Base-by-base conservation (phyloP, 371 early-diverging fungal species). In the Rhizomucor pusillus region DNA sequence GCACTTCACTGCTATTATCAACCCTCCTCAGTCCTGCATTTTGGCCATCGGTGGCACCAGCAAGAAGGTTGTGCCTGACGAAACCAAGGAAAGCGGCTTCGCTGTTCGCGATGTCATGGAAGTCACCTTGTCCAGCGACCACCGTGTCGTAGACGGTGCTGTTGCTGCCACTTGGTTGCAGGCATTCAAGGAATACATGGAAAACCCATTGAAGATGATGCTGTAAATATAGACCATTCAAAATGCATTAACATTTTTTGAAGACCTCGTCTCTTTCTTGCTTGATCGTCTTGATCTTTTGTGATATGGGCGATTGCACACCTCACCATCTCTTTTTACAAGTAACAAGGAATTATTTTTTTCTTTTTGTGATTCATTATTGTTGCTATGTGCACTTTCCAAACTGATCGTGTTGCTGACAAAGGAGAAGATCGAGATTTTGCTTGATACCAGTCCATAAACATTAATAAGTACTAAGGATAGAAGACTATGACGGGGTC, bases 141-240 rank as follows among this genome's bases (percentile, higher is more conserved):
- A 98, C 77, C 90, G 99, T 57, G 94, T 94, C 57, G 95, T 97
- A 24, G 99, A 98, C 67, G 99, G 97, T 47, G 97, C 99, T 53
- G 86, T 92, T 43, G 92, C 92, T 51, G 95, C 97, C 54, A 82
- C 87, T 75, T 98, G 92, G 92, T 80, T 98, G 64, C 84, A 90
- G 68, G 78, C 82, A 29, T 93, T 95, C 83, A 95, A 89, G 84
- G 80, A 80, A n/a, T 92, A 91, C 80, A 77, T 98, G 65, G 99
- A 98, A 77, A 90, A 97, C 81, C 99, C 97, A 34, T 74, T 97
- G 50, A 91, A 84, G 65, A 88, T 98, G 89, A 76, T 98, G 78
- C 81, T 97, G 65, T 97, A 87, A 84, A 77, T 63, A 61, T 29
- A 29, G 29, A 29, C 29, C 3, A 29, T 5, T 29, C 29, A 29